phyloP scores from a whole-genome alignment of 208 protist species.

The Crithidia bombi region DNA sequence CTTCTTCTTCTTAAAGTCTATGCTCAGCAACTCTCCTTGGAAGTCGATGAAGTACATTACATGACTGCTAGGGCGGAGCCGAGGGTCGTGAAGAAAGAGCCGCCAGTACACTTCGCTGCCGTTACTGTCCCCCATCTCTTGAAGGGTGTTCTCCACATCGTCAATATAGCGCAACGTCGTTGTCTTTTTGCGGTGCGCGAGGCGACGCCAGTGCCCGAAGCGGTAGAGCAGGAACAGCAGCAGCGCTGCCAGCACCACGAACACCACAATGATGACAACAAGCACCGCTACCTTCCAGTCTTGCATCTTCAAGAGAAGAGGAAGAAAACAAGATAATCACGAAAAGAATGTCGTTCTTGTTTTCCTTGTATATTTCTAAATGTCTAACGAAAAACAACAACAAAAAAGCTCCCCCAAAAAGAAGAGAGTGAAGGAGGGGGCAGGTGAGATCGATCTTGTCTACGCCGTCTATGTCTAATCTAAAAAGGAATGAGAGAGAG shows the following conservation, averaged over 20 bases:
- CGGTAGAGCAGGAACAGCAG: constrained; percentile 50
- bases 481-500: no score
- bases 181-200: not conserved
- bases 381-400: constrained; percentile 1
- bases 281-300: constrained; percentile 59
- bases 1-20: constrained; percentile 46
- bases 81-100: constrained; percentile 30
- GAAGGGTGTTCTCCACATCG: constrained; percentile 5
- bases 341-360: not conserved
- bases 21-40: constrained; percentile 27
- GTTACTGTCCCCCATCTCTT: not conserved
- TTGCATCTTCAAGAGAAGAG: constrained; percentile 53
- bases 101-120: constrained; percentile 16
- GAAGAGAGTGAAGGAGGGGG: not conserved
- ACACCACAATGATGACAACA: constrained; percentile 61
- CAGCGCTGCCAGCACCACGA: constrained; percentile 40
- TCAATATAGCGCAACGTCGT: constrained; percentile 14
- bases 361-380: not conserved
- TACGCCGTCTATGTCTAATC: constrained; percentile 3
- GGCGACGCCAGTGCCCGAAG: constrained; percentile 27
- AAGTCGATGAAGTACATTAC: constrained; percentile 66
- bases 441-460: not conserved
- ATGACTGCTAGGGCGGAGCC: constrained; percentile 25
- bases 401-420: no score
- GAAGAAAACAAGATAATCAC: constrained; percentile 11